Conservation (phyloP, 495 filamentous ascomycete genomes). For the Penicillium roqueforti region DNA sequence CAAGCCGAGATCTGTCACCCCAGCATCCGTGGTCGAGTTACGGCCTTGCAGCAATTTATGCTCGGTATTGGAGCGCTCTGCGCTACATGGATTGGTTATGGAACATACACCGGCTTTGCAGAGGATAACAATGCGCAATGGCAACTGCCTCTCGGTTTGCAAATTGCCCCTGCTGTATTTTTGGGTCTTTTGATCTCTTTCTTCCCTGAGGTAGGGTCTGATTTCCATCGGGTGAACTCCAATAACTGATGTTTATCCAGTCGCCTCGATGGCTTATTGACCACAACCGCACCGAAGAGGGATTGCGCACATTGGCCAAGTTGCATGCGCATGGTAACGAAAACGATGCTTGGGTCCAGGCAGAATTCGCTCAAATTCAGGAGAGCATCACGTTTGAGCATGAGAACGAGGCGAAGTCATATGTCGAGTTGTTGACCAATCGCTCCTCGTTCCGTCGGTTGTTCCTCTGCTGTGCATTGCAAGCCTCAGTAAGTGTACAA, state of each 20-base stretch:
- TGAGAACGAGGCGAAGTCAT: constrained; percentile 66
- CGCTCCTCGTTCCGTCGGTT: constrained; percentile 63
- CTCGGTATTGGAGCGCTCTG: constrained; percentile 40
- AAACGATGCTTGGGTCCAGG: constrained; percentile 41
- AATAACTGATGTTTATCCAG: constrained; percentile 16
- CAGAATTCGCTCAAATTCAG: constrained; percentile 41
- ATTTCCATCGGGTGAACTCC: background rate
- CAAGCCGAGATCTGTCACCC: constrained; percentile 46
- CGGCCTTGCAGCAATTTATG: constrained; percentile 44
- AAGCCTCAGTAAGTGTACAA: constrained; percentile 52
- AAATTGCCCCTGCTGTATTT: constrained; percentile 39
- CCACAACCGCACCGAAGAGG: constrained; percentile 44
- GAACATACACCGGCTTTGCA: constrained; percentile 48
- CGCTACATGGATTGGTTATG: constrained; percentile 42
- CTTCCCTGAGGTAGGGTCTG: constrained; percentile 45
- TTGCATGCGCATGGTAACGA: constrained; percentile 47
- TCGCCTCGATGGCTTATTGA: constrained; percentile 57
- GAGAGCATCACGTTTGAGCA: constrained; percentile 42
- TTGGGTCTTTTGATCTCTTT: constrained; percentile 40
- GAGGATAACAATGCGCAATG: constrained; percentile 39
- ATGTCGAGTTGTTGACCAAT: constrained; percentile 60
- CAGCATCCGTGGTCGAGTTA: constrained; percentile 42
- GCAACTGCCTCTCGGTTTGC: constrained; percentile 40
- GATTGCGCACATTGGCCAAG: constrained; percentile 46
- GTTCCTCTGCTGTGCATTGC: constrained; percentile 62